A percentile compares a stretch with the other conserved stretches of the same genome.
Conservation (phyloP, 1,284 basidiomycete genomes). For the Microbotryum silenes-acaulis region DNA sequence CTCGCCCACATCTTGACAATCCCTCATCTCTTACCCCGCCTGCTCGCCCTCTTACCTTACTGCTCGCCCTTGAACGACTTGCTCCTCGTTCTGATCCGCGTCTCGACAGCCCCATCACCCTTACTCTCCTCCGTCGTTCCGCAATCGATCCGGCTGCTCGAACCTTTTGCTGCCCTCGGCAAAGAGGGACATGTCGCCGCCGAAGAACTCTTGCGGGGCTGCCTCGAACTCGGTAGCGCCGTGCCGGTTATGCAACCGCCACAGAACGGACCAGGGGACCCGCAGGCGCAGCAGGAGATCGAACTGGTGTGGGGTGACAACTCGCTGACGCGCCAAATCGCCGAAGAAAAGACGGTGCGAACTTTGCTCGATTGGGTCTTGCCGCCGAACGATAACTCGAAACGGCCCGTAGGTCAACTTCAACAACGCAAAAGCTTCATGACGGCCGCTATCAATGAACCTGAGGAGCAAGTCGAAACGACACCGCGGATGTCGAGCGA, state of each 20-base stretch:
- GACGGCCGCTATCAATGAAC: conserved; percentile 27
- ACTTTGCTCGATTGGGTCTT: conserved; percentile 75
- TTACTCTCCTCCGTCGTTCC: conserved; percentile 44
- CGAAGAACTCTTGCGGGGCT: conserved; percentile 85
- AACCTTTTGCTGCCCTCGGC: conserved; percentile 65
- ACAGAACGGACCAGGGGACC: background rate
- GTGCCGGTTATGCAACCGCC: conserved; percentile 18
- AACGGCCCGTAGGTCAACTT: conserved; percentile 17
- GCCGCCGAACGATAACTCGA: conserved; percentile 51
- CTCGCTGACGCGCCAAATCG: conserved; percentile 82
- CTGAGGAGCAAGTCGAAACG: conserved; percentile 2
- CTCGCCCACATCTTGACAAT: conserved; percentile 79
- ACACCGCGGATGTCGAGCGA: background rate
- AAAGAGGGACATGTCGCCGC: conserved; percentile 78
- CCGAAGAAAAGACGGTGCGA: conserved; percentile 61
- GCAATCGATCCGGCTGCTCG: conserved; percentile 71
- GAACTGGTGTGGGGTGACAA: conserved; percentile 48
- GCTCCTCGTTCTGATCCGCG: conserved; percentile 81
- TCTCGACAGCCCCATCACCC: conserved; percentile 71
- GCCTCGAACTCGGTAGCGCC: conserved; percentile 86
- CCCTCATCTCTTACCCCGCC: conserved; percentile 70
- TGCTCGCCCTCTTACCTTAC: conserved; percentile 69
- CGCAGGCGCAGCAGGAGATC: conserved; percentile 17
- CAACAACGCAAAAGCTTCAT: conserved; percentile 20
- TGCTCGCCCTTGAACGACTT: conserved; percentile 78